Evolutionary conservation across 2,329 filamentous ascomycete genomes (phyloP), one percentile per base, ranked within the genome.

Genomic region (Sclerotinia borealis): DNA sequence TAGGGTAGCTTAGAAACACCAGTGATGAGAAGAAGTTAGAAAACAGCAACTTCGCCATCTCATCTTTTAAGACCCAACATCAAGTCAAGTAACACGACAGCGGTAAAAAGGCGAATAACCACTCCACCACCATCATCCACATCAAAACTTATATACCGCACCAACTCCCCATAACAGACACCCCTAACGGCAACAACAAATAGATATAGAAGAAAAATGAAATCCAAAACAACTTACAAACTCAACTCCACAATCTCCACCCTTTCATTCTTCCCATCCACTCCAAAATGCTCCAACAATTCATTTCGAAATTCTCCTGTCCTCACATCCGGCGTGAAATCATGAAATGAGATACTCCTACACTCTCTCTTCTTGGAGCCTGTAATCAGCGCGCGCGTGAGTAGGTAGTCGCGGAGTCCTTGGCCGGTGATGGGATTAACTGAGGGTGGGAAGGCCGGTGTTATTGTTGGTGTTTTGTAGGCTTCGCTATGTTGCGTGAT

Each of bases 321-420:
- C n/a, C 52, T 45, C 49, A 70, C 63, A 55, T 70, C 64, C 2
- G 68, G 69, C 8, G 69, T 71, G 13, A 71, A 67, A 64, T 74
- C 72, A 61, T 71, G 67, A 17, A 74, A 70, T 0, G 64, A 63
- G 13, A 74, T 68, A 45, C 66, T 70, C 4, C 56, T 65, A 25
- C 68, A 72, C 29, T 66, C 65, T 13, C 41, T 48, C 63, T 67
- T 70, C 13, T 43, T 50, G 29, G 65, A 61, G 13, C 69, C 66
- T 1, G 49, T 50, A 4, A 69, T 64, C 51, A 63, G 63, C 1
- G 68, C 68, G n/a, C 66, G 65, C 13, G 43, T 34, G 22, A 71
- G n/a, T 6, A 74, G 54, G 52, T 67, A 73, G 39, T 69, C 65
- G 50, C 71, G 59, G 34, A 73, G 58, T 27, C 72, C 72, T 22